Conservation (phyloP, 495 filamentous ascomycete genomes). For the Aspergillus egyptiacus region DNA sequence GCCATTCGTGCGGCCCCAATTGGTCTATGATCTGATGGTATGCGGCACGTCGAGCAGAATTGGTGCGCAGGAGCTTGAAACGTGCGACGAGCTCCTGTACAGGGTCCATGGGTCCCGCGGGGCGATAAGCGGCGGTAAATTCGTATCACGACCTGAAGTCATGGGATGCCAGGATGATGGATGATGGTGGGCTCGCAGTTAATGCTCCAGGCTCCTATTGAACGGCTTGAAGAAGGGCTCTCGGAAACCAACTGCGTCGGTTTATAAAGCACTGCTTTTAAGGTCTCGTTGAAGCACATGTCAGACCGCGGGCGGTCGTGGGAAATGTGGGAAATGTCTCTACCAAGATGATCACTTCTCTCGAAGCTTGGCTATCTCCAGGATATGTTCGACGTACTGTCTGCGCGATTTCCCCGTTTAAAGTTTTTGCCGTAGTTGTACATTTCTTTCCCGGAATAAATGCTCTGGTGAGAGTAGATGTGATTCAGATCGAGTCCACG, state of each 20-base stretch:
- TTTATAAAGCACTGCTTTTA: no score
- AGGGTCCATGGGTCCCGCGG: slow-evolving; percentile 8
- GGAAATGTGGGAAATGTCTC: background rate
- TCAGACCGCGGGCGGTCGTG: background rate
- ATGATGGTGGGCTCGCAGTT: no score
- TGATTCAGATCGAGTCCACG: background rate
- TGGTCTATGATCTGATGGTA: slow-evolving; percentile 25
- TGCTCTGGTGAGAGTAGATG: background rate
- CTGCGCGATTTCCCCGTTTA: background rate
- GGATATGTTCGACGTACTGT: background rate
- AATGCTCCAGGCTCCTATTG: no score
- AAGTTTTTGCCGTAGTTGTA: slow-evolving; percentile 6
- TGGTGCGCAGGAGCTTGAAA: slow-evolving; percentile 8
- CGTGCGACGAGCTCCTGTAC: slow-evolving; percentile 11
- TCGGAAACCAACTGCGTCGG: slow-evolving; percentile 10
- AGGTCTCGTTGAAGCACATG: background rate
- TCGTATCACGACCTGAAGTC: no score
- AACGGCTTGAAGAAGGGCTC: slow-evolving; percentile 28
- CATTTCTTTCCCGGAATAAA: background rate
- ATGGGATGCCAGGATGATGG: no score
- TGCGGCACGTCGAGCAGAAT: slow-evolving; percentile 8
- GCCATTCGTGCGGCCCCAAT: slow-evolving; percentile 29
- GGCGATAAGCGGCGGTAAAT: no score
- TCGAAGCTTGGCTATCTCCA: background rate
- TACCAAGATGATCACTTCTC: background rate